Conservation (phyloP, 1,139 yeast species). For the Pneumocystis oryctolagi region DNA sequence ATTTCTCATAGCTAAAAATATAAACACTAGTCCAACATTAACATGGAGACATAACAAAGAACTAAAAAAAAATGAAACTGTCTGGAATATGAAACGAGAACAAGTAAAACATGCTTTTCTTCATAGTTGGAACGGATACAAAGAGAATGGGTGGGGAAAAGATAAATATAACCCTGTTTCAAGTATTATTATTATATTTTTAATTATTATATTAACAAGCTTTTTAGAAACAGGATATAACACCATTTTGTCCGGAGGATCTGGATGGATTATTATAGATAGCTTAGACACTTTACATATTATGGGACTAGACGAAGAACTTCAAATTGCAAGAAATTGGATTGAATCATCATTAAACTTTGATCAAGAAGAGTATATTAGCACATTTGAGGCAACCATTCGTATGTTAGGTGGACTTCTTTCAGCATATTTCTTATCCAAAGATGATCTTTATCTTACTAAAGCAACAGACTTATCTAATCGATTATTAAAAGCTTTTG, state of each 20-base stretch:
- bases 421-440: slow-evolving; percentile 61
- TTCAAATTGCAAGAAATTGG: slow-evolving; percentile 58
- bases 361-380: slow-evolving; percentile 59
- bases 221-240: slow-evolving; percentile 40
- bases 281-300: slow-evolving; percentile 68
- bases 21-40: slow-evolving; percentile 1
- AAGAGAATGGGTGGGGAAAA: slow-evolving; percentile 67
- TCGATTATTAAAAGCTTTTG: slow-evolving; percentile 25
- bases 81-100: slow-evolving; percentile 35
- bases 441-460: slow-evolving; percentile 56
- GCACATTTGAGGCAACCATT: slow-evolving; percentile 83
- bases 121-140: slow-evolving; percentile 69
- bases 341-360: slow-evolving; percentile 43
- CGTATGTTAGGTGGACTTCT: slow-evolving; percentile 86
- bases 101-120: slow-evolving; percentile 51
- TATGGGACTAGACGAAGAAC: slow-evolving; percentile 61
- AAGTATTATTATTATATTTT: background rate
- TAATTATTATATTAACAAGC: background rate
- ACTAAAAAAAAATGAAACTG: slow-evolving; percentile 5
- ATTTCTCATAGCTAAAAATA: background rate
- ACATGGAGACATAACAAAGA: background rate
- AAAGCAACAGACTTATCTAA: slow-evolving; percentile 62
- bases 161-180: slow-evolving; percentile 53
- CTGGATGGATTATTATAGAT: slow-evolving; percentile 94
- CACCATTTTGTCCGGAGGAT: slow-evolving; percentile 48